Conservation (phyloP, 768 basidiomycete genomes). For the Mycena epipterygia region DNA sequence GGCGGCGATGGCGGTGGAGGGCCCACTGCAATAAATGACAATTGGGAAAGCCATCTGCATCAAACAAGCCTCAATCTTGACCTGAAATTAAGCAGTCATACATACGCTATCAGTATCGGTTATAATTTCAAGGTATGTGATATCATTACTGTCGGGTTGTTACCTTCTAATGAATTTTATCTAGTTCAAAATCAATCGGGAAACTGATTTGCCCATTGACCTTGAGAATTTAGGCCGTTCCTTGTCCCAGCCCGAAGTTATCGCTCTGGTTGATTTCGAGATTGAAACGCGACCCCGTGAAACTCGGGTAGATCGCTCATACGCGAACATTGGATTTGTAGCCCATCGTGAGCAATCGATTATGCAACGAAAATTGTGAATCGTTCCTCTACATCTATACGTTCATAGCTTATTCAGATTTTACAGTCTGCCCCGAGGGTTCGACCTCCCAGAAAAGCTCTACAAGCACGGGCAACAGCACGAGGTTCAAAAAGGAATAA, state of each 20-base stretch:
- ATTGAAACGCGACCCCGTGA: conserved; percentile 9
- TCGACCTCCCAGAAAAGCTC: conserved; percentile 8
- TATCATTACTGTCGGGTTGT: background rate
- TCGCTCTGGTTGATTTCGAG: conserved; percentile 8
- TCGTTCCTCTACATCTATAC: background rate
- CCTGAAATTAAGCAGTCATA: background rate
- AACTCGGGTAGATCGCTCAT: conserved; percentile 16
- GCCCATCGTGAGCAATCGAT: conserved; percentile 16
- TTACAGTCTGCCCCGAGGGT: conserved; percentile 6
- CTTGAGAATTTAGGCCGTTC: background rate
- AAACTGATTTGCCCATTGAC: background rate
- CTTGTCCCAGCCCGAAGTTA: conserved; percentile 13
- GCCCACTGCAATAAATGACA: background rate
- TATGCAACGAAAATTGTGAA: conserved; percentile 1
- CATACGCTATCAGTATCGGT: background rate
- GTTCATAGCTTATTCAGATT: background rate
- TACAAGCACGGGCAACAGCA: conserved; percentile 6
- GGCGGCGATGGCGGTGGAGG: conserved; percentile 8
- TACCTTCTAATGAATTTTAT: background rate
- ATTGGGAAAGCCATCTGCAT: conserved; percentile 8
- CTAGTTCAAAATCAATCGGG: background rate
- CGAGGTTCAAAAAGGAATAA: background rate
- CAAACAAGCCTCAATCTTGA: background rate
- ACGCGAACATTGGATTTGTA: conserved; percentile 18
- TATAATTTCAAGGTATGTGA: conserved; percentile 8